Evolutionary conservation across 108 stramenopile species (phyloP), one percentile per base, ranked within the genome.

Genomic region (Cyclotella baltica): DNA sequence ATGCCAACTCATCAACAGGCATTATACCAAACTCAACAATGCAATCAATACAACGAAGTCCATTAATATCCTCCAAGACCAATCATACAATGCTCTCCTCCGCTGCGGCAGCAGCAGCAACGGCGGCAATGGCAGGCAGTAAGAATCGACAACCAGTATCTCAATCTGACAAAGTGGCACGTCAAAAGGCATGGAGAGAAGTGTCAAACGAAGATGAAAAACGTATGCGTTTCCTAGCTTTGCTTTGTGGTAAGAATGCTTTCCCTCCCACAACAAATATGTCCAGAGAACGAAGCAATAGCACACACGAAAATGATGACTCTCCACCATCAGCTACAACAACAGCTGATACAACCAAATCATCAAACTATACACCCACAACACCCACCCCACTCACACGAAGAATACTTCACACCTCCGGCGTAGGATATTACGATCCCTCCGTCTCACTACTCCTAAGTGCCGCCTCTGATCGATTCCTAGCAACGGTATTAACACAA

Each of bases 401-500:
- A 5, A 88, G 94, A 3, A 81, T 90, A 22, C 68, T 95, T n/a
- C 89, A 95, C 30, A 76, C 83, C 55, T 90, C 89, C 20, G 92
- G 92, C 0, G 91, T 87, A 4, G 94, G 94, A 20, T 95, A 86
- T 73, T 69, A 90, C 62, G 94, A 95, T 68, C 85, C 87, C 6
- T 81, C 90, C 11, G 89, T 93, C 18, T 85, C 89, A 28, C 70
- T 90, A 15, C 62, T 90, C 6, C 79, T 85, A 0, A 90, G 90
- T n/a, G 88, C 87, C 8, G 81, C 90, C 0, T 88, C 89, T 0
- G 94, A 95, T 88, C 85, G 91, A 70, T 95, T 95, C 76, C 65
- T 95, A 25, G 92, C 92, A 1, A 90, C 94, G 18, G 85, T 95
- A 0, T 62, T 95, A 33, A 87, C 88, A 35, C 94, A 95, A 70